Conservation (phyloP, 495 filamentous ascomycete species). For the Mytilinidion resinicola region DNA sequence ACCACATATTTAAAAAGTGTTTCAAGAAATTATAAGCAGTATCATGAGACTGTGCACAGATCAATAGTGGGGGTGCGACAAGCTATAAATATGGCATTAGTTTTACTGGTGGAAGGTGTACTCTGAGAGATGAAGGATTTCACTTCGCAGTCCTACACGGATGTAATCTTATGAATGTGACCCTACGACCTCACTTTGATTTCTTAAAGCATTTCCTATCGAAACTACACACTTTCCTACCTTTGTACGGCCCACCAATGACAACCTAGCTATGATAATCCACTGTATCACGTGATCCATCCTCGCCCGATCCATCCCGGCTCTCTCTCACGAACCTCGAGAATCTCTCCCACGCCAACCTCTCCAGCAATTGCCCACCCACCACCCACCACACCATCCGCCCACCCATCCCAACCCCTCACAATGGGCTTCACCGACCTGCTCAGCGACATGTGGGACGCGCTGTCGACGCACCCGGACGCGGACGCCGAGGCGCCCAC, state of each 20-base stretch:
- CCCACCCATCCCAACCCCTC: slow-evolving; percentile 12
- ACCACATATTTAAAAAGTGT: no score
- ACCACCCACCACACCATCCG: not conserved
- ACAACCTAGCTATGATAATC: no score
- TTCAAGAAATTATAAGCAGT: no score
- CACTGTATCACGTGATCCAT: not conserved
- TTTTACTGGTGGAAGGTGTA: no score
- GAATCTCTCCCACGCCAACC: not conserved
- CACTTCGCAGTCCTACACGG: no score
- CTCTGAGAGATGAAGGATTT: no score
- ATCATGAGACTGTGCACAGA: no score
- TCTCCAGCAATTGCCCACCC: slow-evolving; percentile 2
- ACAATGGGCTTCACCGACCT: slow-evolving; percentile 26
- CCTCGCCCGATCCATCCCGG: not conserved
- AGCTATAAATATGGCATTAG: no score
- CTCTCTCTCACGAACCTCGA: not conserved
- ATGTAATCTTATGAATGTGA: no score
- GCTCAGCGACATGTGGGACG: slow-evolving; percentile 23
- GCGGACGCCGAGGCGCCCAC: slow-evolving; percentile 26
- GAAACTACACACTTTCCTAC: not conserved
- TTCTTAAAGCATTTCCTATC: not conserved
- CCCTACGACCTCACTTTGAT: no score
- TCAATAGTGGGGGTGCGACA: no score
- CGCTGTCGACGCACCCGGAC: slow-evolving; percentile 18
- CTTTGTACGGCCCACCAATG: no score